These are phyloP conservation scores for Candida ulmi DNA, from an alignment of 805 yeast species.

Conservation along the genomic window DNA sequence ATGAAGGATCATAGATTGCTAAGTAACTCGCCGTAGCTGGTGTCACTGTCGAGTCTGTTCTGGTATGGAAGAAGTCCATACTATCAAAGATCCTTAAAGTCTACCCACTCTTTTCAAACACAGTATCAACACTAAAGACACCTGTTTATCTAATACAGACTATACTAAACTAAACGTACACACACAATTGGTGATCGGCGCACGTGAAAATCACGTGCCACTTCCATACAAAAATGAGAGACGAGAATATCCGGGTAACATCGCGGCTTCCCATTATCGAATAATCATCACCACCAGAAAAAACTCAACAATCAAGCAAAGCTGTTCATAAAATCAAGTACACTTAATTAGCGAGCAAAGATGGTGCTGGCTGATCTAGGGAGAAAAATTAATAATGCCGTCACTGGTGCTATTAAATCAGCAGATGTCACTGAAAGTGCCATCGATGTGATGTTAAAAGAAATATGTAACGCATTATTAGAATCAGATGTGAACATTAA, in stretches of 20 bases:
- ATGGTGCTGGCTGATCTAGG: conserved; percentile 84
- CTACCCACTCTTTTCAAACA: too few relatives aligned
- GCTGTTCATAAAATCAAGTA: too few relatives aligned
- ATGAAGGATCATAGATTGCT: conserved; percentile 34
- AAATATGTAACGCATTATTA: conserved; percentile 81
- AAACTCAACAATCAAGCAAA: too few relatives aligned
- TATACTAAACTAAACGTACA: too few relatives aligned
- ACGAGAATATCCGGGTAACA: conserved; percentile 1
- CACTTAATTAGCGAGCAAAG: too few relatives aligned
- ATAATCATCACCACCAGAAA: background rate
- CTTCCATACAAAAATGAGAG: too few relatives aligned
- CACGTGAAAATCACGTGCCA: too few relatives aligned
- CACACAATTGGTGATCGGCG: too few relatives aligned
- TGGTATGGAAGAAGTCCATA: conserved; percentile 20
- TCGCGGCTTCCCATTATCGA: conserved; percentile 2
- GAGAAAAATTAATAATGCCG: conserved; percentile 68
- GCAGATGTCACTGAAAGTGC: conserved; percentile 53
- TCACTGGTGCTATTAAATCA: conserved; percentile 54
- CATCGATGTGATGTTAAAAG: conserved; percentile 72
- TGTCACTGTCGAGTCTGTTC: conserved; percentile 7
- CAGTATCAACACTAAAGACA: too few relatives aligned
- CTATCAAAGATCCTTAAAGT: background rate
- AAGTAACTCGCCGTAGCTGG: conserved; percentile 22
- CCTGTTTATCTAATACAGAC: too few relatives aligned
- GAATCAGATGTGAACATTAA: conserved; percentile 93